Base-by-base conservation (phyloP, 2,329 filamentous ascomycete genomes). In the Phaeosphaeria sp. region DNA sequence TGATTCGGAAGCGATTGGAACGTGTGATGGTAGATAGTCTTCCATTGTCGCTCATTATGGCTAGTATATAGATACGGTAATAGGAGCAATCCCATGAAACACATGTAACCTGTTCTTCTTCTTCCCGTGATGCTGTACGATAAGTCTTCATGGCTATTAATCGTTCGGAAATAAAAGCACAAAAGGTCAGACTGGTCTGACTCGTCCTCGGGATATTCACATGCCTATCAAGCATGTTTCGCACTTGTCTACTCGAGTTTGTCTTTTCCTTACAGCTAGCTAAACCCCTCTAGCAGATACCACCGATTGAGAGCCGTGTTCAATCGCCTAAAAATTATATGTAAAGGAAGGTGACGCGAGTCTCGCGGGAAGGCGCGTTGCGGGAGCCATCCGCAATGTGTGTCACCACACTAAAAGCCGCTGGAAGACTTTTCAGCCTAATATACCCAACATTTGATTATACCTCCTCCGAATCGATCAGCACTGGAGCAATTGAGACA, bases 341-440 rank as follows among this genome's bases (percentile, higher is more conserved):
- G 9, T 13, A 22, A 11, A 22, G 18, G 42, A 49, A 33, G 22
- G 46, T 33, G 52, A 33, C 44, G 44, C 43, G n/a, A 50, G 13
- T 18, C 11, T 39, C 25, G 42, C 25, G 25, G 53, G 53, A 42
- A 46, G 39, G 47, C 27, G 53, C 46, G 42, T 47, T 50, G 53
- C 42, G 36, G 39, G 41, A 50, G 23, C 21, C 33, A 27, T 39
- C 52, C 30, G 52, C 33, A 54, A 43, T 54, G 52, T 33, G 30
- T 21, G 36, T 39, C 15, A 39, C 13, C 36, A 39, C 41, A 52
- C 27, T 22, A 46, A 15, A 46, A 23, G 41, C 39, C 22, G 41
- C n/a, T 15, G 9, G 13, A 23, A 48, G 22, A 20, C 27, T 22
- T 17, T 42, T 54, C 44, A 54, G 52, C 27, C 52, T 54, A 48